Conservation (phyloP, 2,329 filamentous ascomycete genomes). For the Cyphellophora europaea region DNA sequence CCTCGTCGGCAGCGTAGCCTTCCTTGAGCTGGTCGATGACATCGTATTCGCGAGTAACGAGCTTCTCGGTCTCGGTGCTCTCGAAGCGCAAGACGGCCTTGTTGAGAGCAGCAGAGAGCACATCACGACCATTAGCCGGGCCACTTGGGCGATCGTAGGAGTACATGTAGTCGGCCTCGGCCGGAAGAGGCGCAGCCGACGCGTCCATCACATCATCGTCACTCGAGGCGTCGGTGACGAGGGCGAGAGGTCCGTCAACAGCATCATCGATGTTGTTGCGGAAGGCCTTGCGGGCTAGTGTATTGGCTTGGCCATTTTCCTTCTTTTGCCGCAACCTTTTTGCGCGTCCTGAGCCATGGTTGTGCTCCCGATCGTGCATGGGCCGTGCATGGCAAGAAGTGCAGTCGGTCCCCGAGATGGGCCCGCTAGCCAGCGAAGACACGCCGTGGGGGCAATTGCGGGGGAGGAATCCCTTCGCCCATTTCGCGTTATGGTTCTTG, state of each 20-base stretch:
- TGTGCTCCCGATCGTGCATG: neutral
- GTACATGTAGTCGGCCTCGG: slow-evolving; percentile 42
- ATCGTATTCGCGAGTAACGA: slow-evolving; percentile 53
- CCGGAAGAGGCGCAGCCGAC: slow-evolving; percentile 36
- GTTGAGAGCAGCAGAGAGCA: slow-evolving; percentile 46
- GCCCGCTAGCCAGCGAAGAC: too few relatives aligned
- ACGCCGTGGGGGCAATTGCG: neutral
- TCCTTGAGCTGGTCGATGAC: slow-evolving; percentile 29
- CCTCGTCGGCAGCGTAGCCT: slow-evolving; percentile 24
- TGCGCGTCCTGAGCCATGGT: slow-evolving; percentile 1
- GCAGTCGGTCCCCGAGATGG: too few relatives aligned
- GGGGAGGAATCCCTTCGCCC: slow-evolving; percentile 21
- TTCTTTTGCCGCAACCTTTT: slow-evolving; percentile 7
- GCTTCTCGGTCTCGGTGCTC: slow-evolving; percentile 50
- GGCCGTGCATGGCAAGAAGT: neutral
- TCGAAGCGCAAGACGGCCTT: slow-evolving; percentile 53
- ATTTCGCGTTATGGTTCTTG: slow-evolving; percentile 31
- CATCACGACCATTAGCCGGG: slow-evolving; percentile 45
- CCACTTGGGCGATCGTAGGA: slow-evolving; percentile 43
- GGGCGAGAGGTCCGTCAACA: slow-evolving; percentile 18
- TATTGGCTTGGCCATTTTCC: slow-evolving; percentile 9
- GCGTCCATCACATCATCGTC: slow-evolving; percentile 25
- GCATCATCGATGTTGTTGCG: slow-evolving; percentile 26
- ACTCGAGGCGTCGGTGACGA: slow-evolving; percentile 20
- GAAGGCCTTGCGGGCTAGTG: slow-evolving; percentile 20